Percentiles rank a stretch among this genome's conserved stretches.
phyloP scores from a whole-genome alignment of 768 basidiomycete genomes.

The Pleurotus tuber-regium region DNA sequence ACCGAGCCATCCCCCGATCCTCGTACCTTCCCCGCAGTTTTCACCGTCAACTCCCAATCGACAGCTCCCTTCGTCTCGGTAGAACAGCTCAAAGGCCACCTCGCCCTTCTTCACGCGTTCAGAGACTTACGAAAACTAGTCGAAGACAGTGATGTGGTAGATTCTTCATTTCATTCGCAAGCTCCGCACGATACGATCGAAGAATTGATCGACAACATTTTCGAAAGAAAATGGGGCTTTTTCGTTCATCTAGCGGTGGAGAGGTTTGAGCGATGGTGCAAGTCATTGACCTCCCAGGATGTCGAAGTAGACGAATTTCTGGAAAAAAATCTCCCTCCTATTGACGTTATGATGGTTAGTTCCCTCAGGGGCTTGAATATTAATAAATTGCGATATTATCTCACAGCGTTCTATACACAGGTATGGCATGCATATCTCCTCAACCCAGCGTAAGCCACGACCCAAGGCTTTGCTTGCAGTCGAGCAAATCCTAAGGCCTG shows the following conservation, averaged over 20 bases:
- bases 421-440: constrained; percentile 38
- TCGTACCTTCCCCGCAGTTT: no score
- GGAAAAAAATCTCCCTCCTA: constrained; percentile 27
- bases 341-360: constrained; percentile 36
- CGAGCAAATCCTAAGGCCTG: constrained; percentile 5
- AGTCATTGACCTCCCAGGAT: constrained; percentile 14
- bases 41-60: no score
- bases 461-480: neutral
- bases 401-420: constrained; percentile 13
- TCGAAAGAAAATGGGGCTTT: constrained; percentile 31
- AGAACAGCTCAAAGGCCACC: no score
- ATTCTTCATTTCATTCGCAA: neutral
- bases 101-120: constrained; percentile 32
- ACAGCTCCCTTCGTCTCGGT: no score
- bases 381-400: neutral
- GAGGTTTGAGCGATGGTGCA: constrained; percentile 32
- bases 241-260: constrained; percentile 37
- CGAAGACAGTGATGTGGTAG: constrained; percentile 11
- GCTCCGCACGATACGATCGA: constrained; percentile 5
- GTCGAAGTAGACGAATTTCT: neutral
- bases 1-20: no score
- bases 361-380: neutral
- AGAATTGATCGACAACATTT: constrained; percentile 18
- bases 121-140: constrained; percentile 24
- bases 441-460: constrained; percentile 16